phyloP scores from a whole-genome alignment of 1,284 basidiomycete genomes.

The Sporisorium exsertum region DNA sequence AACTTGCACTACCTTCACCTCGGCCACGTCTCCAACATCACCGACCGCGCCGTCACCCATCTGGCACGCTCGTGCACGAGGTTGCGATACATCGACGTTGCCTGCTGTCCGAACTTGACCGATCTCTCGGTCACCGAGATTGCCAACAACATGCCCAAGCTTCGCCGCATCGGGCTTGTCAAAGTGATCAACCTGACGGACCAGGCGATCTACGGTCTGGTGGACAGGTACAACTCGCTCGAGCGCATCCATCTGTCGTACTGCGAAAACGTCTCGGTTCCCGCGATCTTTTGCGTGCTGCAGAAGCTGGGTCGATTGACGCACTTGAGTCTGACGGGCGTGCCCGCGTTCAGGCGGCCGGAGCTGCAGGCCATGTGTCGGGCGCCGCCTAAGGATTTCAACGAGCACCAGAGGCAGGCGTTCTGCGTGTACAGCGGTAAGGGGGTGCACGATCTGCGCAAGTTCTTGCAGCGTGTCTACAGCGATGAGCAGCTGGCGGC shows the following conservation, averaged over 20 bases:
- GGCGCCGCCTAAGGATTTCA: slow-evolving; percentile 89
- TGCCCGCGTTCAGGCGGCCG: slow-evolving; percentile 85
- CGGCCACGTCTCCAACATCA: slow-evolving; percentile 87
- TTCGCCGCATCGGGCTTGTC: slow-evolving; percentile 94
- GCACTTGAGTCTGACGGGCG: slow-evolving; percentile 95
- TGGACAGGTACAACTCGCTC: slow-evolving; percentile 77
- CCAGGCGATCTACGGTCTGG: slow-evolving; percentile 87
- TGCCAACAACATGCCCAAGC: slow-evolving; percentile 82
- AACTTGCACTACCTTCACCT: slow-evolving; percentile 95
- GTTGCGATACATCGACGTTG: slow-evolving; percentile 95
- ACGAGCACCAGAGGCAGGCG: slow-evolving; percentile 85
- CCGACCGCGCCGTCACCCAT: slow-evolving; percentile 86
- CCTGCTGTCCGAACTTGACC: slow-evolving; percentile 90
- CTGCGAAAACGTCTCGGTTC: slow-evolving; percentile 93
- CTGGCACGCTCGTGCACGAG: slow-evolving; percentile 89
- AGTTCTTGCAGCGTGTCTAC: slow-evolving; percentile 70
- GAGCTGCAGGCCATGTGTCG: slow-evolving; percentile 93
- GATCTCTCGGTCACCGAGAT: slow-evolving; percentile 95
- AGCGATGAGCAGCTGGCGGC: slow-evolving; percentile 44
- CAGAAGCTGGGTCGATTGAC: slow-evolving; percentile 88
- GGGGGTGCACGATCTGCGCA: slow-evolving; percentile 85
- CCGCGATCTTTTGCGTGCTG: slow-evolving; percentile 89
- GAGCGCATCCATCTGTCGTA: slow-evolving; percentile 97
- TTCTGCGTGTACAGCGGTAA: slow-evolving; percentile 98
- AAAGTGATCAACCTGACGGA: slow-evolving; percentile 91